Percentiles rank a stretch among this genome's conserved stretches.
phyloP scores from a whole-genome alignment of 2,329 filamentous ascomycete genomes.

The Parastagonospora nodorum region DNA sequence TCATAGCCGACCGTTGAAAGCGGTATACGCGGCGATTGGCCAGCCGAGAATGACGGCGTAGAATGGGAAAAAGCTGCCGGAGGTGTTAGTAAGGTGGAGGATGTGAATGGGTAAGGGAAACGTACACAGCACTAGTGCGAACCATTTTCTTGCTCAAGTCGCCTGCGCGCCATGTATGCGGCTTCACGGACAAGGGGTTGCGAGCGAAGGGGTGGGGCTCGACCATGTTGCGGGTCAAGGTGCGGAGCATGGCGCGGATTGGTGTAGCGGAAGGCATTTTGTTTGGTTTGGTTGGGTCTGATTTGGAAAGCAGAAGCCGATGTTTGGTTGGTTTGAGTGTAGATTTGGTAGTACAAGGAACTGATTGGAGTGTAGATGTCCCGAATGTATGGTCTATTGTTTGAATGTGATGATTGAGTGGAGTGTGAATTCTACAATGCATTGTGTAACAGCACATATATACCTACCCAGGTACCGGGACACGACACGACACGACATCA shows the following conservation, averaged over 20 bases:
- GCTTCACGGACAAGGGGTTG: constrained; percentile 28
- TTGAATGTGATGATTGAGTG: background rate
- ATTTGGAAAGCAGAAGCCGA: constrained; percentile 1
- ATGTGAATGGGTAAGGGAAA: background rate
- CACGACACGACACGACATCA: background rate
- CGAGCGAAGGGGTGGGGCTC: constrained; percentile 45
- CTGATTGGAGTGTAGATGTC: background rate
- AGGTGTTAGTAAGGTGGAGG: background rate
- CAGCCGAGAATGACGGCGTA: constrained; percentile 37
- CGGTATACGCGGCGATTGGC: constrained; percentile 34
- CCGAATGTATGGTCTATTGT: background rate
- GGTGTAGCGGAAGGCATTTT: constrained; percentile 41
- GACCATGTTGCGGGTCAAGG: constrained; percentile 37
- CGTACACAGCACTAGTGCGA: constrained; percentile 36
- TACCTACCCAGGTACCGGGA: background rate
- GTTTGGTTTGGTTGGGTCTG: constrained; percentile 4
- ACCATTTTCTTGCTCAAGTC: constrained; percentile 27
- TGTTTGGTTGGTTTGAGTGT: constrained; percentile 1
- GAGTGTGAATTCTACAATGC: background rate
- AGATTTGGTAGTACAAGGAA: background rate
- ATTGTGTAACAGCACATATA: background rate
- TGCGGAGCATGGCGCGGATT: constrained; percentile 38
- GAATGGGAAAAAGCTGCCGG: constrained; percentile 35
- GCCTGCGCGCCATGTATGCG: constrained; percentile 31
- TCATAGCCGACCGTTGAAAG: constrained; percentile 40